Evolutionary conservation across 2,329 filamentous ascomycete species (phyloP), one percentile per base, ranked within the genome.

Genomic region (Drechmeria coniospora): DNA sequence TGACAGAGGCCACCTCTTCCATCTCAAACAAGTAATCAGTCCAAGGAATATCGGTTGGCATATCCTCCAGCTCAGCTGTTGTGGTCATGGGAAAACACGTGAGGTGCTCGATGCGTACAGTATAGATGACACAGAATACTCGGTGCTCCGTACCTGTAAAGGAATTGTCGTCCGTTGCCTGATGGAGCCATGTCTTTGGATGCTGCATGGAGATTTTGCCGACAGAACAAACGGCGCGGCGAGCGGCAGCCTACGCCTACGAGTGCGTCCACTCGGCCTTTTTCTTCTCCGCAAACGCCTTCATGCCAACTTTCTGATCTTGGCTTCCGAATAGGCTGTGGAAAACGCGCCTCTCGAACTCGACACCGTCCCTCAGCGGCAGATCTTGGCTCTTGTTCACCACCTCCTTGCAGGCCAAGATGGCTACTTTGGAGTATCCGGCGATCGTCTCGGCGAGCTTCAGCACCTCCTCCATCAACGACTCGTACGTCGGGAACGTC

Each of bases 311-410:
- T 66, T 95, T 98, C 59, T 98, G 90, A 55, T 98, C 90, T 58
- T 82, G 71, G 50, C 79, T 92, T 14, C 87, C 90, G 59, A 98
- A 98, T 45, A 94, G 49, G 15, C 75, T 69, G 56, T 98, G 90
- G 64, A 98, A 98, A 19, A 95, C 67, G 29, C 86, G 71, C 48
- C 90, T 68, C 68, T 98, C 90, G 56, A 74, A 95, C 59, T 98
- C 90, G 2, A 98, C 79, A 10, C 90, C 90, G 46, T 95, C 90
- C 41, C 79, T 63, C 33, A 98, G 59, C 4, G 77, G 65, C 41
- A 93, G 57, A 44, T 98, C 90, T 63, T 95, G 86, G 54, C 84
- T 93, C 74, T 94, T 95, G 53, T 95, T 93, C 31, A 98, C 87
- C n/a, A 90, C 87, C 64, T 98, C 90, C 66, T 98, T 98, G 32